Conservation (phyloP, 108 stramenopile genomes). For the Nitzschia putrida region DNA sequence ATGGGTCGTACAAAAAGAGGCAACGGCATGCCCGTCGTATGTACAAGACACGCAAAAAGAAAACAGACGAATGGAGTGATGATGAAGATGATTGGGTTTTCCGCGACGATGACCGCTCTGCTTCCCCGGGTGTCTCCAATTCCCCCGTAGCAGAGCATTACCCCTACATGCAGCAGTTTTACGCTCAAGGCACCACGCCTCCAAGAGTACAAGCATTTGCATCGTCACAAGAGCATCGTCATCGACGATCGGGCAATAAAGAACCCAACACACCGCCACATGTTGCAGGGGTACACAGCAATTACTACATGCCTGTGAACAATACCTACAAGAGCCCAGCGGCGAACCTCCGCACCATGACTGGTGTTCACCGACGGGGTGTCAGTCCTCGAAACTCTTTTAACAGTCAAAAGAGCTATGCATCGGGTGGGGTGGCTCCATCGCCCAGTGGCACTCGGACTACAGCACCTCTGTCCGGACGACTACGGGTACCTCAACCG, state of each 20-base stretch:
- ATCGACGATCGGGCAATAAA: conserved; percentile 23
- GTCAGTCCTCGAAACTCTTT: conserved; percentile 30
- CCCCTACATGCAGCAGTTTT: conserved; percentile 12
- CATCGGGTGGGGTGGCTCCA: not conserved
- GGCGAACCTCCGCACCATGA: conserved; percentile 13
- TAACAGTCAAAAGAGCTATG: conserved; percentile 3
- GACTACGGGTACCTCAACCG: conserved; percentile 16
- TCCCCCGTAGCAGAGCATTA: conserved; percentile 10
- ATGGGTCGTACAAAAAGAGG: conserved; percentile 19
- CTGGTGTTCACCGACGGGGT: conserved; percentile 23
- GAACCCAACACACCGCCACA: conserved; percentile 7
- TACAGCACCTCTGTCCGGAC: conserved; percentile 15
- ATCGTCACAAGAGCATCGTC: conserved; percentile 25
- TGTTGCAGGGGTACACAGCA: conserved; percentile 9
- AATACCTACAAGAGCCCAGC: conserved; percentile 33
- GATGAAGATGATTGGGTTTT: conserved; percentile 46
- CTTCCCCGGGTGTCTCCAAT: conserved; percentile 12
- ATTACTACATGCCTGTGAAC: conserved; percentile 24
- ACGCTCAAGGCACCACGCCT: conserved; percentile 18
- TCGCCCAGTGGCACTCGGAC: conserved; percentile 6
- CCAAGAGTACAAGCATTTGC: conserved; percentile 5
- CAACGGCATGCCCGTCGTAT: conserved; percentile 28
- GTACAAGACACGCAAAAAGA: conserved; percentile 51
- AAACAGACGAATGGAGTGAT: conserved; percentile 77
- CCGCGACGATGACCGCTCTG: conserved; percentile 13